phyloP scores from a whole-genome alignment of 2,329 filamentous ascomycete genomes.

The Pestalotiopsis sp. region DNA sequence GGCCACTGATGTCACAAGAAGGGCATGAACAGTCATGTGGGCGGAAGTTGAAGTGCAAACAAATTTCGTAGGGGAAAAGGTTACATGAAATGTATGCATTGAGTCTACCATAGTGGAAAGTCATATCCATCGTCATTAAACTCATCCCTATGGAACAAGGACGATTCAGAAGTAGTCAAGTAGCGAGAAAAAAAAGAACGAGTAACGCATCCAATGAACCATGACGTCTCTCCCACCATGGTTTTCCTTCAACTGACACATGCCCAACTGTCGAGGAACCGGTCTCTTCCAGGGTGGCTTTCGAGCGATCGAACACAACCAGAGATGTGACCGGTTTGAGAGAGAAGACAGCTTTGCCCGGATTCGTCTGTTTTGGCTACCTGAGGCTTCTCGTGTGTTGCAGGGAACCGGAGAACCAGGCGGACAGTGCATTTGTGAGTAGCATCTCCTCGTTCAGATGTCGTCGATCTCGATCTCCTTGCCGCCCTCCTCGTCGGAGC shows the following conservation, averaged over 20 bases:
- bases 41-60: too few relatives aligned
- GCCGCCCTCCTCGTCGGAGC: conserved; percentile 55
- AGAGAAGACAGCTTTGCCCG: conserved; percentile 60
- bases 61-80: neutral
- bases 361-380: neutral
- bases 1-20: too few relatives aligned
- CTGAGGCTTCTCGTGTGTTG: neutral
- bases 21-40: too few relatives aligned
- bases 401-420: conserved; percentile 6
- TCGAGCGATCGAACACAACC: neutral
- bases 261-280: conserved; percentile 49
- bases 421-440: conserved; percentile 8
- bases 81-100: conserved; percentile 1
- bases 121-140: conserved; percentile 9
- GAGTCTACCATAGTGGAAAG: conserved; percentile 1
- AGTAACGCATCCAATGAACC: conserved; percentile 31
- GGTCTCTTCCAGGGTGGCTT: conserved; percentile 16
- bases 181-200: neutral
- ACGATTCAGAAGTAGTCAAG: neutral
- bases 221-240: conserved; percentile 65
- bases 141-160: conserved; percentile 1
- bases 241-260: conserved; percentile 27
- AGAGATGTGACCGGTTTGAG: conserved; percentile 26
- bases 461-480: conserved; percentile 90
- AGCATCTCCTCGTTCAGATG: conserved; percentile 60